phyloP scores from a whole-genome alignment of 2,329 filamentous ascomycete genomes.

The Penicillium olsonii region DNA sequence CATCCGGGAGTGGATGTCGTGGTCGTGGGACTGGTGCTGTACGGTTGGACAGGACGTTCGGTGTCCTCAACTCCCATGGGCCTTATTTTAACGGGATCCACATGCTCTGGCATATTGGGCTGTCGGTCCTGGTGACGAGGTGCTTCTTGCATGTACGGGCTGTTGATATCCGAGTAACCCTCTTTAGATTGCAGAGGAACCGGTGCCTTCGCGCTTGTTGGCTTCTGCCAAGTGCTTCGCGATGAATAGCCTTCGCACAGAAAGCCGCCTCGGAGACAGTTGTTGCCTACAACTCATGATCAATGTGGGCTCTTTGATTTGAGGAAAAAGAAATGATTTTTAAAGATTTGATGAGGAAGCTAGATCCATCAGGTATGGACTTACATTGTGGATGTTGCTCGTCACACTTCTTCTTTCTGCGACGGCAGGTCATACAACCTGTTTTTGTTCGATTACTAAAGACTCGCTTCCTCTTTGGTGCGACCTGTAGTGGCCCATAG shows the following conservation, averaged over 20 bases:
- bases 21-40: constrained; percentile 43
- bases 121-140: constrained; percentile 43
- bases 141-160: constrained; percentile 42
- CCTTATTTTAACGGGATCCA: constrained; percentile 49
- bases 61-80: constrained; percentile 51
- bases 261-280: constrained; percentile 88
- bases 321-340: constrained; percentile 13
- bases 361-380: constrained; percentile 34
- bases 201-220: constrained; percentile 66
- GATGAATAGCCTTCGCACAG: constrained; percentile 88
- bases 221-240: constrained; percentile 76
- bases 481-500: constrained; percentile 39
- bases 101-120: constrained; percentile 33
- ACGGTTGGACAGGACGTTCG: constrained; percentile 39
- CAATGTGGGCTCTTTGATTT: constrained; percentile 8
- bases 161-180: constrained; percentile 45
- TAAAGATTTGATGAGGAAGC: constrained; percentile 5
- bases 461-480: constrained; percentile 51
- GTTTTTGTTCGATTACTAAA: constrained; percentile 97
- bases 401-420: constrained; percentile 97
- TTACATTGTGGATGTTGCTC: constrained; percentile 90
- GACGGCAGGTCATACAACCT: constrained; percentile 87
- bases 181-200: constrained; percentile 85
- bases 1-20: constrained; percentile 37
- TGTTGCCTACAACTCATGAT: constrained; percentile 63